Base-by-base conservation (phyloP, 257 asterid genomes). In the Mentha longifolia region DNA sequence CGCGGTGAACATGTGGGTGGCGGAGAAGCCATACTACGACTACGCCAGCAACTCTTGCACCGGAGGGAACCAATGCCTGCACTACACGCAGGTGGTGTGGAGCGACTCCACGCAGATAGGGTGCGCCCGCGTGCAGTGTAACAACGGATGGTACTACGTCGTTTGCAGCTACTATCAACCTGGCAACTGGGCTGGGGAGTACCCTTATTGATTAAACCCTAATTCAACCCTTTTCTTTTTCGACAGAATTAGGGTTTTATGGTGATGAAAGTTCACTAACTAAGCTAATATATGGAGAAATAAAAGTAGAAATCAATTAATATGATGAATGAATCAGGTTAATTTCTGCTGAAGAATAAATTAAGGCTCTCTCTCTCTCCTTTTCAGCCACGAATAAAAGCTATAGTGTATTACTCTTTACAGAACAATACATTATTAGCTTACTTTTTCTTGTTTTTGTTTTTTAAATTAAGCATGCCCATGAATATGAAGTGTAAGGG, bases 161-260 rank as follows among this genome's bases (percentile, higher is more conserved):
- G 25, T 82, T 12, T 88, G 95, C 56, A 80, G 73, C 72, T 88
- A 88, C 28, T 82, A 84, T 67, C 83, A 83, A 3, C 88, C 88
- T 0, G 95, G 95, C 17, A 88, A 88, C 17, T 84, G 80, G 77
- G 57, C 1, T 3, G 89, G 84, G 15, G 79, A 85, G 55, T 15
- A 62, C 61, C 94, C 94, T 49, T 87, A 79, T 17, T 83, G 66
- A n/a, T n/a, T 20, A 25, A 28, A 41, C 46, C 46, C 46, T 41
- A 41, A 7, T 3, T 33, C 6, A 33, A 33, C 5, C 37, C 37
- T 6, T n/a, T n/a, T n/a, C n/a, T 33, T 3, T 33, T 33, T 6
- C 6, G 5, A 3, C 7, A 33, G 7, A 33, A 33, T 33, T 33
- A 33, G 37, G 37, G 37, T 33, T 33, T 33, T 33, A 33, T 25